Base-by-base conservation (phyloP, 441 rosid species). In the Breynia disticha region DNA sequence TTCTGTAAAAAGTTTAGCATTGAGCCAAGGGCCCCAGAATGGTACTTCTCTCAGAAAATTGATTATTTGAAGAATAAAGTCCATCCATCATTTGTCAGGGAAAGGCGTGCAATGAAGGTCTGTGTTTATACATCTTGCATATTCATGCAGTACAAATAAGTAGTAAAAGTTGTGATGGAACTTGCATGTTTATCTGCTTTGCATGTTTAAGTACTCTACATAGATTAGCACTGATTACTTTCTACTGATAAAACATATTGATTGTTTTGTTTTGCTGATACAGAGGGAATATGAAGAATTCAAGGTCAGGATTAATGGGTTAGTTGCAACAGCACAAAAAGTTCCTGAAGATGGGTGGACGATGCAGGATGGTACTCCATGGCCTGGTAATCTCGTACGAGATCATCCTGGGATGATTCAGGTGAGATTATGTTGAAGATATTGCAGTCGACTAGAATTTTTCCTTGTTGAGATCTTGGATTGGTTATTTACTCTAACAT, bases 371-470 rank as follows among this genome's bases (percentile, higher is more conserved):
- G 94, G 90, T 45, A 85, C 87, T 59, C 90, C 83, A 15, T 85
- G 94, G 90, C 94, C 94, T 13, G 94, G 94, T 59, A 85, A 85
- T 65, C 72, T 72, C 20, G 83, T 80, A 3, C 72, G 87, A 28
- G 97, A 88, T 62, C 95, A 91, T 68, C 96, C 89, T 38, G 95
- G 95, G 62, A 88, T 84, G 96, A 88, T 88, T 58, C 97, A 88
- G 94, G 95, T 88, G 22, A 68, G 78, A 53, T 63, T n/a, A 28
- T 21, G n/a, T 48, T 48, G 20, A 11, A 20, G 7, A 48, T 48
- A 13, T 49, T 13, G 35, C 43, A 39, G 11, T 9, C 2, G 15
- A 14, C 43, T 4, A 4, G 2, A 14, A 39, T 14, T 39, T 39
- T 39, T 24, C 32, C 32, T 24, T 24, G 32, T 24, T 24, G 7